phyloP scores from a whole-genome alignment of 805 yeast species.

The Yarrowia bubula region DNA sequence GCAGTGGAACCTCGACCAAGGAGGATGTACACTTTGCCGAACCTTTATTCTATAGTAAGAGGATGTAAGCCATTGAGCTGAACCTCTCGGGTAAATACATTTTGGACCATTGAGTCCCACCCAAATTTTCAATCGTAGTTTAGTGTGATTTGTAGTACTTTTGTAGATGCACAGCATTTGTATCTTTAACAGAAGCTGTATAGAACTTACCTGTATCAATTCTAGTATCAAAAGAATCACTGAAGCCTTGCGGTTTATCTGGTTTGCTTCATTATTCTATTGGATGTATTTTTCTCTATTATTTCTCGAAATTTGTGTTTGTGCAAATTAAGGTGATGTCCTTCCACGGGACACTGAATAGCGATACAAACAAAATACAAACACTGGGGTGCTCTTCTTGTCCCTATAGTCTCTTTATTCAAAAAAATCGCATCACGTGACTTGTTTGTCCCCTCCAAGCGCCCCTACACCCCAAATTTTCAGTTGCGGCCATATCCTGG shows the following conservation, averaged over 20 bases:
- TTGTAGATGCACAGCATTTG: background rate
- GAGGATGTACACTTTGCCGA: background rate
- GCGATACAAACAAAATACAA: no score
- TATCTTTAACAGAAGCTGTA: background rate
- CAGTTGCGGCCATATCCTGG: conserved; percentile 22
- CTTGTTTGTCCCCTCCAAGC: background rate
- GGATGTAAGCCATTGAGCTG: background rate
- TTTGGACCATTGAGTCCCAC: background rate
- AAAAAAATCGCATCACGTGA: background rate
- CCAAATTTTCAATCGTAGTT: background rate
- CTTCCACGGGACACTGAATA: no score
- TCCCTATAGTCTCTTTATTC: background rate
- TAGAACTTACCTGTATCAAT: no score
- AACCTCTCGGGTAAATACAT: conserved; percentile 5
- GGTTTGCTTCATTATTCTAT: no score
- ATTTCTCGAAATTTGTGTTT: no score
- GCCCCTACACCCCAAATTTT: no score
- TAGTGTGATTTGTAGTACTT: background rate
- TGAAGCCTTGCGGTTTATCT: no score
- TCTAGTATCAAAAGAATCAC: no score
- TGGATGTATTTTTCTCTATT: no score
- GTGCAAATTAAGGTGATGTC: no score
- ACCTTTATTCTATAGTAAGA: background rate
- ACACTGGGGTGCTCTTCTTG: no score
- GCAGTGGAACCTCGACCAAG: background rate